Base-by-base conservation (phyloP, 73 alveolate species). In the Tetrahymena malaccensis region DNA sequence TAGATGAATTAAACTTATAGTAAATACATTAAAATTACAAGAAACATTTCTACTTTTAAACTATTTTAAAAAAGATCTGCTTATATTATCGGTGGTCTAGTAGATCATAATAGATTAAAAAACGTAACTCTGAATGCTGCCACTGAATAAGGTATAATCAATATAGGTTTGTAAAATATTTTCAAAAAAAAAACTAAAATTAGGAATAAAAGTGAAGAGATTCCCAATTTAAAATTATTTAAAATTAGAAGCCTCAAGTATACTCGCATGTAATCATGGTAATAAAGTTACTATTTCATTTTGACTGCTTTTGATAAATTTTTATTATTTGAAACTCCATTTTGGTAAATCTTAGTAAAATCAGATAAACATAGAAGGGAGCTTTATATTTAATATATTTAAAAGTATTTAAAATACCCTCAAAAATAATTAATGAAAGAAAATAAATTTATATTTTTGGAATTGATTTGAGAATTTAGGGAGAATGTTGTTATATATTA, bases 71-170 rank as follows among this genome's bases (percentile, higher is more conserved):
- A 70, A 11, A 70, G 89, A 70, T 27, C 22, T n/a, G 89, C 89
- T 5, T 99, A 98, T 96, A 98, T 99, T 8, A 99, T 99, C 22
- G 99, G 99, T 50, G 99, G 99, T 35, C 95, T 99, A 84, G 99
- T 99, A 15, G 99, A 99, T 97, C 98, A 98, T 44, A 99, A 99
- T 96, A 97, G 99, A 96, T 98, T 97, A 94, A 99, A 99, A 96
- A 96, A 94, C 37, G 95, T 98, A 37, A 97, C 99, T 27, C 97
- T 83, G 33, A 98, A 98, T 94, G 98, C 99, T 97, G 99, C 99
- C 12, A 94, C 94, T 43, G 98, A 97, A 58, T 95, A 97, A 94
- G 99, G 99, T 15, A 98, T 98, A 40, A 40, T 40, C 13, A 94
- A 97, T 55, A 99, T 98, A 94, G 99, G 98, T 50, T 50, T 50